A percentile compares a stretch with the other conserved stretches of the same genome.
Evolutionary conservation across 371 early-diverging fungal genomes (phyloP).

Genomic region (Rhizopus sp.): DNA sequence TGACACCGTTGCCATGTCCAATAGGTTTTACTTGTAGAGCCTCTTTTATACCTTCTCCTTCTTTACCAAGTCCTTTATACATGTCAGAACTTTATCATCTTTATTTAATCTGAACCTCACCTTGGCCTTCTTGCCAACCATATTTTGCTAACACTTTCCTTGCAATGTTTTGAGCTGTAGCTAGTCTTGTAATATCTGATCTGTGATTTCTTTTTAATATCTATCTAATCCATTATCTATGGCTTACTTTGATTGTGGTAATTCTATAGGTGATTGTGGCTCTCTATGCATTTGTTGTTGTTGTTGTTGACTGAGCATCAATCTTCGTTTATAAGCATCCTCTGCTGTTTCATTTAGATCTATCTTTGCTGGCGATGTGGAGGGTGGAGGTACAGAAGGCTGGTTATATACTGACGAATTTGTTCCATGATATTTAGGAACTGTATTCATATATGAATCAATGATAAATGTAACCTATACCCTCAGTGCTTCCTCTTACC

Average conservation of each 20-base stretch:
- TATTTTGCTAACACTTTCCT: conserved; percentile 37
- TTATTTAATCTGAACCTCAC: conserved; percentile 4
- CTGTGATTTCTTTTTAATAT: not conserved
- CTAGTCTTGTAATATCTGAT: not conserved
- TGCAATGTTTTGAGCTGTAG: conserved; percentile 34
- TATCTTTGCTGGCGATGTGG: conserved; percentile 14
- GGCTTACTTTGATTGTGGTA: conserved; percentile 11
- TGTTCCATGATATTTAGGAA: not conserved
- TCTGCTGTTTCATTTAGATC: conserved; percentile 63
- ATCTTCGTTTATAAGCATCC: conserved; percentile 71
- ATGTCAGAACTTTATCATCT: not conserved
- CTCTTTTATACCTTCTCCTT: conserved; percentile 40
- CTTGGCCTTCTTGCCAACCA: conserved; percentile 48
- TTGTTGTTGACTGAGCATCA: conserved; percentile 46
- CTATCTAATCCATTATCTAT: not conserved
- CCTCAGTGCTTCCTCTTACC: conserved; percentile 5
- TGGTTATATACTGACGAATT: conserved; percentile 1
- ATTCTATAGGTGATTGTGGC: not conserved
- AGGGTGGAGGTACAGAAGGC: conserved; percentile 8
- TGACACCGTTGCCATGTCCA: conserved; percentile 34
- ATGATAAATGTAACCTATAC: not conserved
- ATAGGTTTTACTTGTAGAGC: conserved; percentile 37
- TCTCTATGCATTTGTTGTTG: not conserved
- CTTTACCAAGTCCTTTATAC: conserved; percentile 30
- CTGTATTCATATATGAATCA: not conserved